These are phyloP conservation scores for Laburnicola sp. DNA, from an alignment of 2,329 filamentous ascomycete species.

Conservation along the genomic window DNA sequence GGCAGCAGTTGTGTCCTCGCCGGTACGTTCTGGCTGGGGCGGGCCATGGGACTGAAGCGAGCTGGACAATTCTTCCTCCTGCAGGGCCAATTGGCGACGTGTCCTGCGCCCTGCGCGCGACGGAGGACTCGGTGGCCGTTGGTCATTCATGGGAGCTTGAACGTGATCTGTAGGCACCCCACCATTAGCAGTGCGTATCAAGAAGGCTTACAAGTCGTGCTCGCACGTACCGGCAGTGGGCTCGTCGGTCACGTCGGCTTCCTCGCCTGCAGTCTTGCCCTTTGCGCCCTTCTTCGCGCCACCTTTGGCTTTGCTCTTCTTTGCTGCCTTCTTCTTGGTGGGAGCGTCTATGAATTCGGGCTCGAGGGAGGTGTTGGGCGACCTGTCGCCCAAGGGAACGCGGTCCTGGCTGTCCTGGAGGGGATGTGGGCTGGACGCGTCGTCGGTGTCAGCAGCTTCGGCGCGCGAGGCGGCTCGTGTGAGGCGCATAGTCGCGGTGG, in stretches of 20 bases:
- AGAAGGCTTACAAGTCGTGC: conserved; percentile 7
- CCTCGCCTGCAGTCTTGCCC: conserved; percentile 30
- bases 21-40: conserved; percentile 13
- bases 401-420: conserved; percentile 30
- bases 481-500: conserved; percentile 41
- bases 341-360: conserved; percentile 23
- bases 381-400: conserved; percentile 47
- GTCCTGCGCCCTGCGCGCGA: conserved; percentile 38
- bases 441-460: conserved; percentile 40
- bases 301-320: conserved; percentile 37
- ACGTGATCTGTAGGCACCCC: conserved; percentile 21
- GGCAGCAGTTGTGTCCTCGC: conserved; percentile 8
- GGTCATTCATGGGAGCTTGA: conserved; percentile 23
- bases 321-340: conserved; percentile 35
- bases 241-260: conserved; percentile 20
- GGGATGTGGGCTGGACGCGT: conserved; percentile 27
- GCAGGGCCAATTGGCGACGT: conserved; percentile 40
- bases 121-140: conserved; percentile 29
- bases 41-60: conserved; percentile 21
- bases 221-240: conserved; percentile 24
- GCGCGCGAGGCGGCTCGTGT: conserved; percentile 50
- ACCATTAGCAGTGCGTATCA: conserved; percentile 18
- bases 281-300: conserved; percentile 37
- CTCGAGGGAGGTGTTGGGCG: conserved; percentile 38
- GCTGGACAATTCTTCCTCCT: conserved; percentile 35